Percentiles rank a stretch among this genome's conserved stretches.
These are phyloP conservation scores for Nicotiana tabacum DNA, from an alignment of 257 asterid genomes.

Conservation along the genomic window DNA sequence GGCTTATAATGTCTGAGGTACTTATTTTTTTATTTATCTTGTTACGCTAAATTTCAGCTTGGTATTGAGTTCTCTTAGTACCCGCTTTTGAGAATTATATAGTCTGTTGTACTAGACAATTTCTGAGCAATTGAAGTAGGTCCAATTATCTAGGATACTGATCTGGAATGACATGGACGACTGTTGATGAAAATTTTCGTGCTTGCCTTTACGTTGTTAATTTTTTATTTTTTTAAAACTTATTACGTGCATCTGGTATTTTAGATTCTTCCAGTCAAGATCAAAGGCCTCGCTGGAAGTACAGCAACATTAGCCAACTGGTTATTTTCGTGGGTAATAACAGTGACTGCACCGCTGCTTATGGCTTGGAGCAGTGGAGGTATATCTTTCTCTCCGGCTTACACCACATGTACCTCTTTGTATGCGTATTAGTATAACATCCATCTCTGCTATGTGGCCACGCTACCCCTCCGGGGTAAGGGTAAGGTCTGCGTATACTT, in stretches of 20 bases:
- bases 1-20: constrained; percentile 99
- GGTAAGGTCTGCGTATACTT: no score
- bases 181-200: neutral
- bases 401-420: neutral
- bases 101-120: neutral
- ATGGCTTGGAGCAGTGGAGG: constrained; percentile 83
- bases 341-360: constrained; percentile 73
- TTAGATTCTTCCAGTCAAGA: constrained; percentile 82
- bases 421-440: neutral
- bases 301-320: constrained; percentile 76
- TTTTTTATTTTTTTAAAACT: neutral
- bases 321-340: constrained; percentile 61
- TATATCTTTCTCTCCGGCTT: constrained; percentile 22
- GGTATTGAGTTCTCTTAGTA: neutral
- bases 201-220: neutral
- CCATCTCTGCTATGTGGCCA: no score
- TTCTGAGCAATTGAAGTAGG: neutral
- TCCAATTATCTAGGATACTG: neutral
- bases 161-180: neutral
- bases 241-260: neutral
- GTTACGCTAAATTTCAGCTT: neutral
- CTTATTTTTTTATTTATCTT: neutral
- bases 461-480: no score
- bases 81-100: neutral
- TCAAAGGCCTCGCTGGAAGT: constrained; percentile 89